phyloP scores from a whole-genome alignment of 176 grass and related monocot genomes.

The Miscanthus lutarioriparius region DNA sequence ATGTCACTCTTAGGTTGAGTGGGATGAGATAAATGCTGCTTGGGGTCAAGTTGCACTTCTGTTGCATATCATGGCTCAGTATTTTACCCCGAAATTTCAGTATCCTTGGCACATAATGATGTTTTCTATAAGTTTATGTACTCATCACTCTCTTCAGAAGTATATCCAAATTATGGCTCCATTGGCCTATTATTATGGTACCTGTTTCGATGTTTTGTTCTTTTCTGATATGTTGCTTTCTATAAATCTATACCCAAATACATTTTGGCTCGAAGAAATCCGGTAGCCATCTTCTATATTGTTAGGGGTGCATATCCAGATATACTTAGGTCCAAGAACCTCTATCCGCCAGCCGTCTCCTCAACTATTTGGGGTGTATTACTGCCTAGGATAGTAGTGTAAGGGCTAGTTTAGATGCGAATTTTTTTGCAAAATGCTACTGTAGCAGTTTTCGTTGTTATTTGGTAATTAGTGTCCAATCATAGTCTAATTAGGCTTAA shows the following conservation, averaged over 20 bases:
- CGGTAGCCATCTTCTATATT: too few relatives aligned
- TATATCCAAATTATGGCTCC: background rate
- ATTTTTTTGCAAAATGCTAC: too few relatives aligned
- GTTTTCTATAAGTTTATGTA: background rate
- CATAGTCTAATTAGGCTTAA: too few relatives aligned
- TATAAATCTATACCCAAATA: too few relatives aligned
- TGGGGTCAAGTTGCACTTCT: slow-evolving; percentile 96
- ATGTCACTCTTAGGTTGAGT: slow-evolving; percentile 67
- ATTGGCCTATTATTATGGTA: background rate
- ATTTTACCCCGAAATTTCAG: slow-evolving; percentile 79
- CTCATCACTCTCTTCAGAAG: slow-evolving; percentile 14
- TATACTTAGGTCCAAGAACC: background rate
- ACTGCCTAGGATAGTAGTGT: background rate
- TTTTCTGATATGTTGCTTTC: too few relatives aligned
- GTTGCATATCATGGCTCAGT: slow-evolving; percentile 89
- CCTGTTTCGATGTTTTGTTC: background rate
- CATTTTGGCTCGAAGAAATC: too few relatives aligned
- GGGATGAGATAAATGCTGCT: slow-evolving; percentile 99
- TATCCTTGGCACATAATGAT: slow-evolving; percentile 34
- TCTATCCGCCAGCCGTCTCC: background rate
- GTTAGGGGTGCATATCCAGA: background rate
- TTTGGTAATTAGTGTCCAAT: too few relatives aligned
- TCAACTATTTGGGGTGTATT: background rate
- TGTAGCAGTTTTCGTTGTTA: too few relatives aligned
- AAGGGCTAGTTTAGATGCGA: too few relatives aligned